Conservation (phyloP, 257 asterid species). For the Rubia yunnanensis region DNA sequence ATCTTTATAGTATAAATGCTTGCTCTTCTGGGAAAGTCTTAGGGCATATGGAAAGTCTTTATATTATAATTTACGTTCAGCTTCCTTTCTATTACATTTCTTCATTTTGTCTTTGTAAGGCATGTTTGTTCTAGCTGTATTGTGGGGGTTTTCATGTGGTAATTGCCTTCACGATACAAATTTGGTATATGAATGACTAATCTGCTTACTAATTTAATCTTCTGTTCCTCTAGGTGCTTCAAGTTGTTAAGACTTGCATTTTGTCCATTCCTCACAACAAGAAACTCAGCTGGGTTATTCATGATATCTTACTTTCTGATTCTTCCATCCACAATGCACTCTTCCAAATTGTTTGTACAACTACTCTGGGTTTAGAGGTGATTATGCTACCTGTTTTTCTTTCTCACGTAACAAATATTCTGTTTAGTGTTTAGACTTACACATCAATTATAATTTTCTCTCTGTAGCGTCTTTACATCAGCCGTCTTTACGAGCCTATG, state of each 20-base stretch:
- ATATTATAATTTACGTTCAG: too few relatives aligned
- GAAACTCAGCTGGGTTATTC: slow-evolving; percentile 50
- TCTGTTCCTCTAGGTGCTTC: slow-evolving; percentile 52
- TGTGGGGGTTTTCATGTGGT: background rate
- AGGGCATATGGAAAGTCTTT: too few relatives aligned
- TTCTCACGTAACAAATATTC: background rate
- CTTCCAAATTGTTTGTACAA: slow-evolving; percentile 74
- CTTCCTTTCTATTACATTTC: background rate
- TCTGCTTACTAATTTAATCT: background rate
- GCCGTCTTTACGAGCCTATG: slow-evolving; percentile 60
- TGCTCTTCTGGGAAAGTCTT: too few relatives aligned
- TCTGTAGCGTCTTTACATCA: slow-evolving; percentile 56
- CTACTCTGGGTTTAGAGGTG: slow-evolving; percentile 76
- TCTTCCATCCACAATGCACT: slow-evolving; percentile 75
- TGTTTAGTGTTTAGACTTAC: slow-evolving; percentile 11
- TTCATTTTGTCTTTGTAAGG: background rate
- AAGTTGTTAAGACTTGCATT: slow-evolving; percentile 67
- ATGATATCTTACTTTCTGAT: slow-evolving; percentile 59
- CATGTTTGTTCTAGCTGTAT: background rate
- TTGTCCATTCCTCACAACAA: slow-evolving; percentile 33
- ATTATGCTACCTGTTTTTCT: slow-evolving; percentile 15
- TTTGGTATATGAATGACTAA: background rate
- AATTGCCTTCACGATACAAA: background rate
- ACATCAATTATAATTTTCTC: background rate
- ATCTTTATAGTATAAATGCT: background rate